These are phyloP conservation scores for Meyerozyma sp. DNA, from an alignment of 1,139 yeast genomes.

Conservation along the genomic window DNA sequence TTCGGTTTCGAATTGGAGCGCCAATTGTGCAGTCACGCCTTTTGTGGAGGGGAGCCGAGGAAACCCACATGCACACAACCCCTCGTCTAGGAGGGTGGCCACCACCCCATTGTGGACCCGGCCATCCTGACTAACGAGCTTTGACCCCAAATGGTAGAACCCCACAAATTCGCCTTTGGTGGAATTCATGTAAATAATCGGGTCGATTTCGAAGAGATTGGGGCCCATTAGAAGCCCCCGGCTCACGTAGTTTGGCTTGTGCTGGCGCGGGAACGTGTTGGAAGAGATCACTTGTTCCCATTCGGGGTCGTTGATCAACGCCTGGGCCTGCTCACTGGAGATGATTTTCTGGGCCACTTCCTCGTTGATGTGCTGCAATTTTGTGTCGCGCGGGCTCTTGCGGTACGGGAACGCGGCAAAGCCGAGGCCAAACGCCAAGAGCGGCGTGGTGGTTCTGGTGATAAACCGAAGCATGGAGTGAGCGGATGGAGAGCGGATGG, in stretches of 20 bases:
- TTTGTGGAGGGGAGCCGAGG: slow-evolving; percentile 72
- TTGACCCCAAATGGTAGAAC: slow-evolving; percentile 67
- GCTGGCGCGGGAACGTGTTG: slow-evolving; percentile 54
- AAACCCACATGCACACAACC: slow-evolving; percentile 83
- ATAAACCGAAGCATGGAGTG: neutral
- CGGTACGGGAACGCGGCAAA: slow-evolving; percentile 43
- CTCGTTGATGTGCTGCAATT: slow-evolving; percentile 25
- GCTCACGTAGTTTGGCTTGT: slow-evolving; percentile 57
- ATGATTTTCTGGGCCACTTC: slow-evolving; percentile 27
- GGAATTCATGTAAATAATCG: slow-evolving; percentile 49
- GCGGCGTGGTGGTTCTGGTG: slow-evolving; percentile 21
- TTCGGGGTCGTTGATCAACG: slow-evolving; percentile 22
- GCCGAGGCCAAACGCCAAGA: slow-evolving; percentile 44
- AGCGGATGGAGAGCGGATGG: no score
- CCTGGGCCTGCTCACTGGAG: slow-evolving; percentile 25
- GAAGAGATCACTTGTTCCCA: slow-evolving; percentile 26
- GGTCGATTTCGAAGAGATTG: slow-evolving; percentile 60
- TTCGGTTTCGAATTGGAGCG: slow-evolving; percentile 62
- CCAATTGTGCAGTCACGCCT: slow-evolving; percentile 87
- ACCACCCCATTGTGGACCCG: slow-evolving; percentile 84
- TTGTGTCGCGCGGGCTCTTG: slow-evolving; percentile 16
- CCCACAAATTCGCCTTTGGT: slow-evolving; percentile 46
- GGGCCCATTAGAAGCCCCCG: slow-evolving; percentile 64
- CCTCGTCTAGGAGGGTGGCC: slow-evolving; percentile 81
- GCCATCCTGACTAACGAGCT: slow-evolving; percentile 63